A percentile compares a stretch with the other conserved stretches of the same genome.
Evolutionary conservation across 805 yeast genomes (phyloP).

Genomic region (Starmerella floricola): DNA sequence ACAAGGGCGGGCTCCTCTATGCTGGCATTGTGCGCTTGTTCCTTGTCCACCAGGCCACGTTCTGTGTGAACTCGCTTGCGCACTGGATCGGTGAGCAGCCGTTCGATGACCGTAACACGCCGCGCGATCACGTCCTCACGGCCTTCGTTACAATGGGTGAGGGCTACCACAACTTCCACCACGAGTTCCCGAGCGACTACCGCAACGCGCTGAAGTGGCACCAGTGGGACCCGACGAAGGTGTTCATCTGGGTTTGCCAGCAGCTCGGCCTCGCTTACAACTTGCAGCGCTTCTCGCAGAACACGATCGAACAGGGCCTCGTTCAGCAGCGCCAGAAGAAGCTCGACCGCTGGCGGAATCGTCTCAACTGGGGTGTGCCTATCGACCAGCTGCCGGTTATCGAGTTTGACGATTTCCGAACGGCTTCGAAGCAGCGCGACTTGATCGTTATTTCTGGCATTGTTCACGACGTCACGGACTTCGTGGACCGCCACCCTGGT

Average conservation of each 20-base stretch:
- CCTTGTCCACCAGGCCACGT: conserved; percentile 65
- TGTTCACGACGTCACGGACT: conserved; percentile 86
- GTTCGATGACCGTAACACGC: conserved; percentile 62
- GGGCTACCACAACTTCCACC: conserved; percentile 87
- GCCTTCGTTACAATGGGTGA: conserved; percentile 73
- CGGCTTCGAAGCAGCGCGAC: conserved; percentile 41
- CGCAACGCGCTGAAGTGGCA: conserved; percentile 60
- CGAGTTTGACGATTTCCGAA: conserved; percentile 43
- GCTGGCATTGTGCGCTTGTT: conserved; percentile 67
- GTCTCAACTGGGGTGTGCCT: conserved; percentile 89
- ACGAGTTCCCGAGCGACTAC: conserved; percentile 87
- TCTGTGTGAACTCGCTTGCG: conserved; percentile 71
- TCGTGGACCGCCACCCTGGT: conserved; percentile 88
- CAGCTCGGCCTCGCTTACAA: conserved; percentile 48
- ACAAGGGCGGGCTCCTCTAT: conserved; percentile 60
- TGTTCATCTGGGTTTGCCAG: conserved; percentile 45
- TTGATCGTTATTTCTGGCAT: conserved; percentile 79
- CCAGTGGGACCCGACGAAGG: conserved; percentile 80
- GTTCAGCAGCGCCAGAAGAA: conserved; percentile 75
- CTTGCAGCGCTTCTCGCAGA: conserved; percentile 44
- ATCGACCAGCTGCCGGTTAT: conserved; percentile 70
- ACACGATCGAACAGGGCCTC: conserved; percentile 54
- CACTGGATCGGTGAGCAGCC: conserved; percentile 68
- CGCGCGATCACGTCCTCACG: conserved; percentile 51
- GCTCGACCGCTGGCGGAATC: conserved; percentile 62